phyloP scores from a whole-genome alignment of 306 rosid species.

The Corylus avellana region DNA sequence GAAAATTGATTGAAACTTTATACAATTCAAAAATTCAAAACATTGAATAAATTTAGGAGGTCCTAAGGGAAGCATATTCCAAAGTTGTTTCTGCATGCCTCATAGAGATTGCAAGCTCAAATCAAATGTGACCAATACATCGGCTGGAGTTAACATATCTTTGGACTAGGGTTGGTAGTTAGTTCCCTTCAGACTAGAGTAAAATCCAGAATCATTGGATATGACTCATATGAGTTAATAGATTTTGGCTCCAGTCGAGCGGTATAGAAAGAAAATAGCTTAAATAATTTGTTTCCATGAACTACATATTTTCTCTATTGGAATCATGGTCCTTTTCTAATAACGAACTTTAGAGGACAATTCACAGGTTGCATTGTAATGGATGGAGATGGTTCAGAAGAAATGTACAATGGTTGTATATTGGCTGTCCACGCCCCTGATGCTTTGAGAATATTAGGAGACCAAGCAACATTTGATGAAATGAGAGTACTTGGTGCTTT shows the following conservation, averaged over 20 bases:
- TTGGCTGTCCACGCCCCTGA: slow-evolving; percentile 88
- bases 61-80: no score
- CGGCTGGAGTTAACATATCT: no score
- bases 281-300: not conserved
- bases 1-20: not conserved
- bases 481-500: slow-evolving; percentile 91
- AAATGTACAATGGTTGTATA: slow-evolving; percentile 60
- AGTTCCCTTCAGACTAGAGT: not conserved
- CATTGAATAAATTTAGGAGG: no score
- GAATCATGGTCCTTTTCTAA: not conserved
- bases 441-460: slow-evolving; percentile 70
- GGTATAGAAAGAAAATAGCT: not conserved
- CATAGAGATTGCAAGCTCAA: no score
- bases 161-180: no score
- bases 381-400: slow-evolving; percentile 59
- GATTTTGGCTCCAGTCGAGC: not conserved
- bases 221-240: not conserved
- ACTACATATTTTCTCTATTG: not conserved
- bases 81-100: no score
- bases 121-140: no score
- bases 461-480: slow-evolving; percentile 69
- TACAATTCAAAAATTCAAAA: no score
- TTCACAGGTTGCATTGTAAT: slow-evolving; percentile 61
- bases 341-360: slow-evolving; percentile 13
- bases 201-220: not conserved